Evolutionary conservation across 257 asterid species (phyloP).

Genomic region (Solanum pennellii): DNA sequence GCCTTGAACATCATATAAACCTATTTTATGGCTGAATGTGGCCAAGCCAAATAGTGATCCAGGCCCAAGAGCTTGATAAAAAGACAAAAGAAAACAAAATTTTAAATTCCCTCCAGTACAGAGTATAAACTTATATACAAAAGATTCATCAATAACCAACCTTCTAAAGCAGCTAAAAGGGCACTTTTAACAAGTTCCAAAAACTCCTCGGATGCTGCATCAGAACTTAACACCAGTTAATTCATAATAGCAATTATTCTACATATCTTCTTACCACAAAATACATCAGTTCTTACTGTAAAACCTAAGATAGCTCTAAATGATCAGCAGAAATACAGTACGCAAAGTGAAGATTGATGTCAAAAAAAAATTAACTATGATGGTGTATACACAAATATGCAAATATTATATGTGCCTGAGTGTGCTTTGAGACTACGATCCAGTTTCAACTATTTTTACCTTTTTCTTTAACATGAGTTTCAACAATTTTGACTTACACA

Average conservation of each 20-base stretch:
- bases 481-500: neutral
- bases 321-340: neutral
- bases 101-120: neutral
- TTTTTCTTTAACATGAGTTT: neutral
- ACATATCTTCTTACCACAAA: neutral
- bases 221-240: slow-evolving; percentile 8
- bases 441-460: neutral
- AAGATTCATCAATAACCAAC: slow-evolving; percentile 23
- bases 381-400: neutral
- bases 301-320: neutral
- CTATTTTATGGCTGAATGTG: slow-evolving; percentile 94
- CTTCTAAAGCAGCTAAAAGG: slow-evolving; percentile 95
- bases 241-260: neutral
- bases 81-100: slow-evolving; percentile 10
- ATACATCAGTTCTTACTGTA: neutral
- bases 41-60: slow-evolving; percentile 98
- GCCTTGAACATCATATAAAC: slow-evolving; percentile 94
- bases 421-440: neutral
- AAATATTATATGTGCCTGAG: neutral
- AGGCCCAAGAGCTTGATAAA: slow-evolving; percentile 73
- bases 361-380: neutral
- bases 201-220: slow-evolving; percentile 95
- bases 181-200: slow-evolving; percentile 95
- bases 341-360: neutral
- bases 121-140: neutral